These are phyloP conservation scores for Talaromyces adpressus DNA, from an alignment of 495 filamentous ascomycete species.

Conservation along the genomic window DNA sequence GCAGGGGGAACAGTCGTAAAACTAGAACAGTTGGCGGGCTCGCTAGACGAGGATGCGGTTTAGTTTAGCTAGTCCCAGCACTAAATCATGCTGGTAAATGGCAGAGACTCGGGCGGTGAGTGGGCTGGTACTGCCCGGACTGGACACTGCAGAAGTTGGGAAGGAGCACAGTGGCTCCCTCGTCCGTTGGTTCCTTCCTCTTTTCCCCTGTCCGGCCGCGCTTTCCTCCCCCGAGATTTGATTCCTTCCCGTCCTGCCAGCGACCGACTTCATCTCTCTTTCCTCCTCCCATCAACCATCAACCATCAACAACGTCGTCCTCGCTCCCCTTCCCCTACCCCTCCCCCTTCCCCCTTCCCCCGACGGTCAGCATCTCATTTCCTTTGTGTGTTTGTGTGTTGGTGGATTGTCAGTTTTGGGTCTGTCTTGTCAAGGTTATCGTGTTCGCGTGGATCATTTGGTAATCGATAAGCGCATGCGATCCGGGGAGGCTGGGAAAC, in stretches of 20 bases:
- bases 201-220: conserved; percentile 11
- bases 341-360: conserved; percentile 1
- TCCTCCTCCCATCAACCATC: conserved; percentile 11
- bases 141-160: neutral
- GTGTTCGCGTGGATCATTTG: conserved; percentile 7
- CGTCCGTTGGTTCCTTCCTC: conserved; percentile 8
- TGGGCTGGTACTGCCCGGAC: neutral
- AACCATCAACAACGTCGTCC: conserved; percentile 9
- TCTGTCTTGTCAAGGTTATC: neutral
- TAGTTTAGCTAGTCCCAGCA: neutral
- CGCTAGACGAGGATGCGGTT: neutral
- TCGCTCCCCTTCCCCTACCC: neutral
- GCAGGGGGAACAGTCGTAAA: neutral
- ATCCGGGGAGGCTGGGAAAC: conserved; percentile 8
- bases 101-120: conserved; percentile 8
- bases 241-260: conserved; percentile 5
- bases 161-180: neutral
- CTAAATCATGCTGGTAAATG: neutral
- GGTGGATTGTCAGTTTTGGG: neutral
- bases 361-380: conserved; percentile 12
- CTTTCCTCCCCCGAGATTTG: neutral
- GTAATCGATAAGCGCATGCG: conserved; percentile 10
- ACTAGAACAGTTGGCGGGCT: conserved; percentile 1
- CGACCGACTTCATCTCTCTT: neutral
- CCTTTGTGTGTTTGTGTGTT: conserved; percentile 7